Base-by-base conservation (phyloP, 2,329 filamentous ascomycete species). In the Penicillium sp. region DNA sequence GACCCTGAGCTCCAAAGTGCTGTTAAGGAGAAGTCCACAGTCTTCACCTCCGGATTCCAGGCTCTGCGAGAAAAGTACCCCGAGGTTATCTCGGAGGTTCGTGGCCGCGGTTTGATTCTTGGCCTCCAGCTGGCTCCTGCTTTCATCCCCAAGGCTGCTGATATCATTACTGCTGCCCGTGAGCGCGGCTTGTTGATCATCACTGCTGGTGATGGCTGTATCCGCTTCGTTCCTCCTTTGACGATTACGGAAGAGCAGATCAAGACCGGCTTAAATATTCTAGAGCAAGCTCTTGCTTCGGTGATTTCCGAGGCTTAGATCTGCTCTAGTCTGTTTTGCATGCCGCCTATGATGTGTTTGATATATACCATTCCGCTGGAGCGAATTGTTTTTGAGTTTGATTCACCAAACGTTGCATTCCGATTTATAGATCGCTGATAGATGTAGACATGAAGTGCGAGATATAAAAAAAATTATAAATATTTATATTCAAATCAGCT, bases 141-240 rank as follows among this genome's bases (percentile, higher is more conserved):
- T 87, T 33, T 84, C 84, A 19, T 84, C 83, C 13, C 71, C 46
- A 78, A 77, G 67, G 78, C 76, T 3, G 68, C 70, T 6, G 79
- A 81, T 46, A 88, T 99, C 61, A 83, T 99, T 62, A 92, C 89
- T 65, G 93, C 93, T 11, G 93, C 93, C 19, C 84, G 95, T 63
- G 92, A 98, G 81, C 84, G 92, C 61, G 95, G 95, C 0, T 76
- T 99, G 71, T 77, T 99, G 61, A 83, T 99, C 61, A 97, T 99
- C 72, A 97, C 93, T 1, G 94, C 92, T 30, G 95, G 95, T 1
- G 93, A 88, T 33, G 97, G 98, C 74, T 97, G 93, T 8, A 79
- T 99, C 68, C 84, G 95, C 52, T 97, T 99, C 70, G 93, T 98
- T 59, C 95, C 95, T 35, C 90, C 92, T 62, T 80, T 99, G 72